phyloP scores from a whole-genome alignment of 2,329 filamentous ascomycete species.

The Cercospora sp. region DNA sequence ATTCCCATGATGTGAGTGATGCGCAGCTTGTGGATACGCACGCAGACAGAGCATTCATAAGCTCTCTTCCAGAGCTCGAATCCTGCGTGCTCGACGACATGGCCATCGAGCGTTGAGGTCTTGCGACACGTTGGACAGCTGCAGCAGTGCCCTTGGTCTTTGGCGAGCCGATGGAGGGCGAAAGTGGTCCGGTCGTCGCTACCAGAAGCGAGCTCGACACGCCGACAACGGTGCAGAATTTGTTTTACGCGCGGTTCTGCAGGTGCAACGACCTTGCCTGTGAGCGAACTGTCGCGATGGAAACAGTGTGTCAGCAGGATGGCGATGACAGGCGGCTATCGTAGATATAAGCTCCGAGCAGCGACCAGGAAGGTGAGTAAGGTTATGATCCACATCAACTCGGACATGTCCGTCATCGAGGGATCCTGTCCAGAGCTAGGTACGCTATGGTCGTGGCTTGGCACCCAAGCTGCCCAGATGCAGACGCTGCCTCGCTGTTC shows the following conservation, averaged over 20 bases:
- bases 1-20: conserved; percentile 23
- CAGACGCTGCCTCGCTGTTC: not conserved
- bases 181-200: not conserved
- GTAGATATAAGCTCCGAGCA: conserved; percentile 5
- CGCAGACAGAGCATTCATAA: conserved; percentile 52
- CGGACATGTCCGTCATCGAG: conserved; percentile 4
- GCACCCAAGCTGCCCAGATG: not conserved
- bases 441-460: conserved; percentile 7
- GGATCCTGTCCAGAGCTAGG: not conserved
- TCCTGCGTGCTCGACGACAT: conserved; percentile 24
- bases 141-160: not conserved
- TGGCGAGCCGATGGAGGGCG: not conserved
- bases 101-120: conserved; percentile 17
- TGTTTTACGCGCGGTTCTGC: not conserved
- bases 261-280: not conserved
- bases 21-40: conserved; percentile 37
- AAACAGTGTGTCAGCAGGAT: not conserved
- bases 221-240: conserved; percentile 2
- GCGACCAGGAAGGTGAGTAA: not conserved
- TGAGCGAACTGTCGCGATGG: not conserved
- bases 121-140: not conserved
- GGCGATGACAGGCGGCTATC: not conserved
- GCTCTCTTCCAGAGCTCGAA: conserved; percentile 46
- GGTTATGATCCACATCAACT: not conserved
- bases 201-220: not conserved